phyloP scores from a whole-genome alignment of 768 basidiomycete genomes.

The Panellus pusillus region DNA sequence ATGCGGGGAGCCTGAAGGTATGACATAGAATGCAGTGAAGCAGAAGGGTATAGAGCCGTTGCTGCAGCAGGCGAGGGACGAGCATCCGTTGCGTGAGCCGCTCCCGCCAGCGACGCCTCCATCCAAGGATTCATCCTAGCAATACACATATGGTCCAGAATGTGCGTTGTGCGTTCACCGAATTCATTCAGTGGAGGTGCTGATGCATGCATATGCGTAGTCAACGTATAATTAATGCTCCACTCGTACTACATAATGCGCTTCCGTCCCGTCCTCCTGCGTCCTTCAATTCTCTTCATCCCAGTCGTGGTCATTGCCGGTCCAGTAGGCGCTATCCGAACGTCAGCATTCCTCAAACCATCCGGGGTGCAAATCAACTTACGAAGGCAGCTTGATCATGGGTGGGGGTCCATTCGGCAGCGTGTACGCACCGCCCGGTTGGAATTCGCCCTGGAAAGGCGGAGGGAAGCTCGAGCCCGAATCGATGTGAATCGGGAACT shows the following conservation, averaged over 20 bases:
- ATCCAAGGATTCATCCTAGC: constrained; percentile 16
- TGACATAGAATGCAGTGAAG: constrained; percentile 68
- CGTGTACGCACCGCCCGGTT: constrained; percentile 7
- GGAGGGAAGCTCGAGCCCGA: constrained; percentile 15
- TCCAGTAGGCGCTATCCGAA: constrained; percentile 10
- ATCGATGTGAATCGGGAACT: constrained; percentile 16
- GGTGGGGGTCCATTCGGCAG: constrained; percentile 16
- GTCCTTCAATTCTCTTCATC: constrained; percentile 9
- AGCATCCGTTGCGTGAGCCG: constrained; percentile 72
- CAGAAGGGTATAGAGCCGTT: constrained; percentile 75
- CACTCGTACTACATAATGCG: background rate
- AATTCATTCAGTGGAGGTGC: background rate
- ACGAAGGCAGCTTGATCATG: constrained; percentile 13
- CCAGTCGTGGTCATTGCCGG: constrained; percentile 14
- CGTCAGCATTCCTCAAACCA: background rate
- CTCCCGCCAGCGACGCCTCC: constrained; percentile 38
- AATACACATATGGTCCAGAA: constrained; percentile 1
- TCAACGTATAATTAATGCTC: constrained; percentile 2
- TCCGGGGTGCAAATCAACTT: background rate
- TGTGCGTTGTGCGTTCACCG: background rate
- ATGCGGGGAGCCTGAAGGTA: background rate
- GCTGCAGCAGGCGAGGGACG: constrained; percentile 75
- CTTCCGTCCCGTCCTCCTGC: background rate
- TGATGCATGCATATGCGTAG: too few species aligned
- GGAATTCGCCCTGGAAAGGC: constrained; percentile 2